Evolutionary conservation across 2,329 filamentous ascomycete genomes (phyloP).

Genomic region (Nigrospora sphaerica): DNA sequence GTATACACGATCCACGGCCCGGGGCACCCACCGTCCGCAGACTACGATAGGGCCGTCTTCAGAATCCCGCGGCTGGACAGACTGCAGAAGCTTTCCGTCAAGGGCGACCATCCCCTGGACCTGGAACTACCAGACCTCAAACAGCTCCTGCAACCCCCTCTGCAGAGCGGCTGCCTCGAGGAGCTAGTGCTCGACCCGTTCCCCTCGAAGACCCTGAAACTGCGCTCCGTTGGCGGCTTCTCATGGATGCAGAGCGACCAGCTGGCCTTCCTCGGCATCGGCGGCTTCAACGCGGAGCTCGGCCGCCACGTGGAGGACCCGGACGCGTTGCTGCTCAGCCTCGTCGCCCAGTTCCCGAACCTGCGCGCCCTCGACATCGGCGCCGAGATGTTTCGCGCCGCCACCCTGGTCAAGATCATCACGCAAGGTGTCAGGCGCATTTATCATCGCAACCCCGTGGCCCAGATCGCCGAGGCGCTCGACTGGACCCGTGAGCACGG

Average conservation of each 20-base stretch:
- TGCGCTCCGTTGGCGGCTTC: slow-evolving; percentile 35
- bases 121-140: background rate
- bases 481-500: background rate
- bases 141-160: slow-evolving; percentile 8
- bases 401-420: slow-evolving; percentile 12
- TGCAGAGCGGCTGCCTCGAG: slow-evolving; percentile 14
- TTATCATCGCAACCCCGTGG: slow-evolving; percentile 7
- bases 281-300: slow-evolving; percentile 51
- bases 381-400: slow-evolving; percentile 10
- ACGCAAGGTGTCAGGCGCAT: slow-evolving; percentile 12
- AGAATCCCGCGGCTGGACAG: background rate
- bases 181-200: slow-evolving; percentile 12
- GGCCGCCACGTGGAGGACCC: slow-evolving; percentile 2
- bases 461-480: background rate
- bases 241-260: slow-evolving; percentile 15
- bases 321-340: slow-evolving; percentile 8
- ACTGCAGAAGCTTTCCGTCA: background rate
- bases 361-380: slow-evolving; percentile 15
- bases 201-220: slow-evolving; percentile 8
- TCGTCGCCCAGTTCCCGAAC: slow-evolving; percentile 16
- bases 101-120: background rate
- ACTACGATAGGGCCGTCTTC: background rate
- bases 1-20: background rate
- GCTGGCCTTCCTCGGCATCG: slow-evolving; percentile 14
- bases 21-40: background rate